Base-by-base conservation (phyloP, 106 monocot species). In the Narthecium ossifragum region DNA sequence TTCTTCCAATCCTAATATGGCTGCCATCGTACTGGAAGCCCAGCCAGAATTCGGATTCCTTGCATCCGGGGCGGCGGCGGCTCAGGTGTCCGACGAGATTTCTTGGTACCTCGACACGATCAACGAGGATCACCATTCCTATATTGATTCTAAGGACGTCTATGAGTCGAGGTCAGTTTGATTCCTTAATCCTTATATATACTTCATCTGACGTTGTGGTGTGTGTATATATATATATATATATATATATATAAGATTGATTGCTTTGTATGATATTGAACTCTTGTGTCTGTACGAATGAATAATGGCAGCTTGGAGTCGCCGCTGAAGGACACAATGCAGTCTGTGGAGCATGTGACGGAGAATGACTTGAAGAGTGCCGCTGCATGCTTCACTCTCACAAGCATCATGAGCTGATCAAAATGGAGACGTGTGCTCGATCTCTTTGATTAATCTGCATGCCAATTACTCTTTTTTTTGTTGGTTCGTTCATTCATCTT, bases 61-160 rank as follows among this genome's bases (percentile, higher is more conserved):
- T n/a, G n/a, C n/a, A n/a, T n/a, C n/a, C n/a, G n/a, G n/a, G n/a
- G 50, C 10, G 18, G n/a, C 49, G 6, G 8, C 13, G 5, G 17
- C 9, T 9, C 70, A 60, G 15, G 61, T 20, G 3, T 53, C 20
- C 6, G 61, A 70, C 5, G 61, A 61, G 31, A 70, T 70, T 29
- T 70, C 61, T 12, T 53, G 61, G 4, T 70, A 53, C 46, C 41
- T 70, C 17, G 60, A 40, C 23, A 40, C 50, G 28, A 52, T 53
- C 6, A 26, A 60, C 3, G 69, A 69, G 5, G 69, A 69, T 22
- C 59, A 15, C 23, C 64, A 64, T 13, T 37, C 36, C 8, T 27
- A 51, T 17, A 25, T 52, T 13, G 55, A 55, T 5, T 66, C 54
- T 10, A 54, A 43, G 41, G 51, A 50, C 4, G 25, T 1, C 12